Base-by-base conservation (phyloP, 2,329 filamentous ascomycete species). In the Lojkania enalia region DNA sequence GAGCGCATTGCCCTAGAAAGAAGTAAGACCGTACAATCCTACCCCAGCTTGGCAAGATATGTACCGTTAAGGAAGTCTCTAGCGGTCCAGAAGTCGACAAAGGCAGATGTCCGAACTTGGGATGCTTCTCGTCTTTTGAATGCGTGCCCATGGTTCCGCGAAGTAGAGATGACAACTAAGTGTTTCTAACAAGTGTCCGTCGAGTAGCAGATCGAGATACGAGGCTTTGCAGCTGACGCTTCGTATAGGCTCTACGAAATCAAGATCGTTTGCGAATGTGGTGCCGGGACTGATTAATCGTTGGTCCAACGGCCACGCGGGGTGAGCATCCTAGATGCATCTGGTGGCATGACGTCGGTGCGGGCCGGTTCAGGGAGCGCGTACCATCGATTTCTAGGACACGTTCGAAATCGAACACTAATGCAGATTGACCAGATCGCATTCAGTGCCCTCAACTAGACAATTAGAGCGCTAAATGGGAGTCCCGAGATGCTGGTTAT, bases 1-100 rank as follows among this genome's bases (percentile, higher is more conserved):
- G 4, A 90, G 71, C 0, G 79, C 75, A 30, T 67, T 64, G 45
- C 68, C 67, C 67, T 71, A 14, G 5, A 11, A 11, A 3, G 14
- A 7, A 20, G 29, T 30, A 21, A 11, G 9, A 19, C 5, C 6
- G 4, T 21, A 12, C 18, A n/a, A n/a, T n/a, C n/a, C n/a, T n/a
- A n/a, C n/a, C n/a, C n/a, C n/a, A n/a, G n/a, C n/a, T n/a, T n/a
- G n/a, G n/a, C n/a, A n/a, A n/a, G n/a, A n/a, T n/a, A 31, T 42
- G n/a, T 54, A 72, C 72, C 3, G 69, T 71, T 39, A 74, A 48
- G 6, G 60, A 64, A 9, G 71, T 73, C 25, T 68, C 61, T 43
- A 66, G 63, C 1, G 71, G 66, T 0, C 71, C 71, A 4, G 71
- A 74, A 1, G 71, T 74, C 2, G 71, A 71, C 1, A 73, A 52